These are phyloP conservation scores for Lentinula detonsa DNA, from an alignment of 768 basidiomycete genomes.

Conservation along the genomic window DNA sequence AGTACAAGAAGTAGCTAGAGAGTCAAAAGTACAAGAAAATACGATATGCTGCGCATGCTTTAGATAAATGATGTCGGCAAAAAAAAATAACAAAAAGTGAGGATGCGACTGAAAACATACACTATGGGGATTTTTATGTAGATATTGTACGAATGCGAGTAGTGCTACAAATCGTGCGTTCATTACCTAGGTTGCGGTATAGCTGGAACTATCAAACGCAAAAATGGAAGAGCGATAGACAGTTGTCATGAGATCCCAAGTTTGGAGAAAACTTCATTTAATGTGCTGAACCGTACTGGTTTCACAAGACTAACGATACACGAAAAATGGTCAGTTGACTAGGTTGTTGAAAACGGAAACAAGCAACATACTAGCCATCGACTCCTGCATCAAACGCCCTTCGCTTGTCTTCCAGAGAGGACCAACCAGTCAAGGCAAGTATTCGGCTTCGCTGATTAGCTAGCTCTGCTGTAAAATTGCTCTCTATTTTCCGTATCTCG, in stretches of 20 bases:
- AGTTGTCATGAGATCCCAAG: slow-evolving; percentile 41
- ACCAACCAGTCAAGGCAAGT: slow-evolving; percentile 89
- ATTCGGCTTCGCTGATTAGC: slow-evolving; percentile 42
- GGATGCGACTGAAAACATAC: not conserved
- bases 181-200: not conserved
- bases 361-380: slow-evolving; percentile 81
- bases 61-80: not conserved
- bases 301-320: slow-evolving; percentile 68
- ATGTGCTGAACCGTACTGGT: slow-evolving; percentile 89
- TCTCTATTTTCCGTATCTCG: slow-evolving; percentile 75
- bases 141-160: not conserved
- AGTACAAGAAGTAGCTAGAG: not conserved
- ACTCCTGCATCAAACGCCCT: slow-evolving; percentile 90
- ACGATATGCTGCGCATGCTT: not conserved
- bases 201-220: not conserved
- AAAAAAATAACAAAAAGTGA: not conserved
- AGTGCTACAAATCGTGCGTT: not conserved
- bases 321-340: not conserved
- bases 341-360: not conserved
- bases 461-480: slow-evolving; percentile 21
- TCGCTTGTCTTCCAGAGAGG: slow-evolving; percentile 87
- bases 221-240: not conserved
- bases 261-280: slow-evolving; percentile 79
- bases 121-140: not conserved
- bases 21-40: not conserved